Evolutionary conservation across 257 asterid species (phyloP).

Genomic region (Salvia miltiorrhiza): DNA sequence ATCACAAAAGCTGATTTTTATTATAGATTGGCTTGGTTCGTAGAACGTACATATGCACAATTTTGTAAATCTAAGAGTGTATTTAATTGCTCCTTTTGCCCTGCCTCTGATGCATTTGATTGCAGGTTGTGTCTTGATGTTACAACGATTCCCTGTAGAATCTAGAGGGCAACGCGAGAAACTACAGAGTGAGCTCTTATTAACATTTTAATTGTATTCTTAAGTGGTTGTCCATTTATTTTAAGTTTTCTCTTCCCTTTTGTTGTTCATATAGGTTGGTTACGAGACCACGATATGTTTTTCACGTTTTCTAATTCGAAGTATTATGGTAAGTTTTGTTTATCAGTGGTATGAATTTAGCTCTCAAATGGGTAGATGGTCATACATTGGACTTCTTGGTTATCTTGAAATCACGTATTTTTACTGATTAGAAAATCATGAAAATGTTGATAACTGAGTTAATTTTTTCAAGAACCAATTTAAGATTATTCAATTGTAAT

Average conservation of each 20-base stretch:
- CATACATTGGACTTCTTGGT: background rate
- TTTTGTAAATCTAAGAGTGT: too few relatives aligned
- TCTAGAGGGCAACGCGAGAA: constrained; percentile 96
- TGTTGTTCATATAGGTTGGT: constrained; percentile 70
- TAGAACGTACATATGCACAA: too few relatives aligned
- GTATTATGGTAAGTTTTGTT: constrained; percentile 74
- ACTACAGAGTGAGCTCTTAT: constrained; percentile 61
- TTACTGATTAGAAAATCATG: too few relatives aligned
- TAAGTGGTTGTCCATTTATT: background rate
- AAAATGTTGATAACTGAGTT: background rate
- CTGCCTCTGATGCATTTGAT: constrained; percentile 19
- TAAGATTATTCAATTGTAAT: background rate
- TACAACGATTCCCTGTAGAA: constrained; percentile 92
- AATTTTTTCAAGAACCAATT: background rate
- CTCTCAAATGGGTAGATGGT: constrained; percentile 15
- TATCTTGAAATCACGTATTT: too few relatives aligned
- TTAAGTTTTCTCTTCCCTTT: background rate
- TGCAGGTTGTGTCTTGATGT: constrained; percentile 88
- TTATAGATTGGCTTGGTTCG: too few relatives aligned
- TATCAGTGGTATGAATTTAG: background rate
- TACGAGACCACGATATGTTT: constrained; percentile 93
- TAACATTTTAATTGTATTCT: background rate
- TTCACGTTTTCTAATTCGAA: constrained; percentile 81
- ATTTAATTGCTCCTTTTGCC: background rate
- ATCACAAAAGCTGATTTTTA: too few relatives aligned